phyloP scores from a whole-genome alignment of 768 basidiomycete species.

The Kwoniella botswanensis region DNA sequence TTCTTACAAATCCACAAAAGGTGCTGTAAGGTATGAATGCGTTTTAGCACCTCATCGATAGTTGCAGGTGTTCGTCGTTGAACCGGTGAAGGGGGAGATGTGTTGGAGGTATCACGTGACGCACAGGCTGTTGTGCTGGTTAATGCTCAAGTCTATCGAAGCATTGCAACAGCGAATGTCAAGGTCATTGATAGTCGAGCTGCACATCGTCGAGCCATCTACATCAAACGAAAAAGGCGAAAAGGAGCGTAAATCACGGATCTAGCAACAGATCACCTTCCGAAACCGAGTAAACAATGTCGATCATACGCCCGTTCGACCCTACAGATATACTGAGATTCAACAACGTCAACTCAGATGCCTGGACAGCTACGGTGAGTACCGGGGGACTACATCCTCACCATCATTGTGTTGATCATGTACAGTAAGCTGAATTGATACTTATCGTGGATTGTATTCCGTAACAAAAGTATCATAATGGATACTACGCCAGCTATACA shows the following conservation, averaged over 20 bases:
- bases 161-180: too few relatives aligned
- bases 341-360: constrained; percentile 91
- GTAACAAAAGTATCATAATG: constrained; percentile 39
- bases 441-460: not conserved
- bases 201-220: too few relatives aligned
- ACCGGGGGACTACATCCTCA: not conserved
- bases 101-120: too few relatives aligned
- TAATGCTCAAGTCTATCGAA: too few relatives aligned
- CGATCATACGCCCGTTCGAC: constrained; percentile 80
- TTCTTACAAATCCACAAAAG: too few relatives aligned
- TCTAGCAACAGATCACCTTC: not conserved
- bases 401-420: not conserved
- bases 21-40: too few relatives aligned
- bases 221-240: not conserved
- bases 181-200: too few relatives aligned
- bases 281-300: constrained; percentile 64
- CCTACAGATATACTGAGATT: constrained; percentile 90
- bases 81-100: too few relatives aligned
- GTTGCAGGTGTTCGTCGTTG: too few relatives aligned
- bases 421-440: too few relatives aligned
- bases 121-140: too few relatives aligned
- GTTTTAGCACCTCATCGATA: too few relatives aligned
- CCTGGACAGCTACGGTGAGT: constrained; percentile 95
- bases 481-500: constrained; percentile 42
- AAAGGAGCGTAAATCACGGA: not conserved